Base-by-base conservation (phyloP, 2,329 filamentous ascomycete genomes). In the Ascocoryne sarcoides region DNA sequence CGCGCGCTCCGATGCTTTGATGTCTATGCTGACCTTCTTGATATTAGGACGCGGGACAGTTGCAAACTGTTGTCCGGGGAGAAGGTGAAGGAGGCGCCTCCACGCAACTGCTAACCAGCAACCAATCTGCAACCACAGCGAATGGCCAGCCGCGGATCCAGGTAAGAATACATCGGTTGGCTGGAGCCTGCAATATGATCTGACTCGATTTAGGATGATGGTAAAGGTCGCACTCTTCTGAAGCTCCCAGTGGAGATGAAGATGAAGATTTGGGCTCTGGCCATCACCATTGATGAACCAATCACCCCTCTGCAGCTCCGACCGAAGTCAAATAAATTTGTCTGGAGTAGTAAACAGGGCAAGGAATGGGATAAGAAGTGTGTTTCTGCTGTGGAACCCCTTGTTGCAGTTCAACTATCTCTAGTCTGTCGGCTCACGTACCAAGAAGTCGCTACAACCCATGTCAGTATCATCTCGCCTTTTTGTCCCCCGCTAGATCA, bases 291-390 rank as follows among this genome's bases (percentile, higher is more conserved):
- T 5, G 40, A 42, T 2, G 20, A 42, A 2, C 33, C 44, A 5
- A 41, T 51, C 17, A 33, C 29, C 7, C 48, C 48, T 15, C 10
- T 15, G 1, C 48, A 51, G 19, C 14, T 47, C 10, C 12, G 16
- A 1, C 2, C 3, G 1, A 40, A 32, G 10, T 45, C 48, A 2
- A 51, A 51, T 36, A 51, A 49, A 31, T 51, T 51, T 37, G 1
- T 44, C n/a, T 49, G 44, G 46, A 32, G 10, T 5, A 10, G 3
- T 45, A 48, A 29, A 26, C 7, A 12, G 23, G 12, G 23, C 23
- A 26, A 26, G 23, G 12, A 26, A 29, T 15, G 1, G 10, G 8
- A 4, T 2, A 36, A 14, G 1, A 35, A 29, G 16, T 10, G 9
- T 8, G 10, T 39, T n/a, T 28, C 21, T 4, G 39, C 39, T 4